Evolutionary conservation across 1,284 basidiomycete genomes (phyloP), one percentile per base, ranked within the genome.

Genomic region (Bjerkandera adusta): DNA sequence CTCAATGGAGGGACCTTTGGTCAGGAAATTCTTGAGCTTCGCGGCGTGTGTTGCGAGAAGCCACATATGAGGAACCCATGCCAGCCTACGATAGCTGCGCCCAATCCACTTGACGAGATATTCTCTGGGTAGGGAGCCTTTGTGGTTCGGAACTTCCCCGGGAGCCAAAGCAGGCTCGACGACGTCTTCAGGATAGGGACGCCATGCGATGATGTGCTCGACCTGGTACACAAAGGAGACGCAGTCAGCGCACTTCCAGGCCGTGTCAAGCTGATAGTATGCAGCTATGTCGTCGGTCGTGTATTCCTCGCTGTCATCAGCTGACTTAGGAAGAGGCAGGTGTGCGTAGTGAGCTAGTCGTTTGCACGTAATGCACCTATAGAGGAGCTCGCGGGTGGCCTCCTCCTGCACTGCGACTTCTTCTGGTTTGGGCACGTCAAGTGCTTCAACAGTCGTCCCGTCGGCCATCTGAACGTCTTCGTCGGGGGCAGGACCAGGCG

Each of bases 31-130:
- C 53, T 83, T 81, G 46, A 97, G 69, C 59, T 84, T 89, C 12
- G 63, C 60, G 3, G 66, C 60, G 39, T 81, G 71, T 7, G 78
- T 81, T 3, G 85, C 79, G 24, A 83, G 68, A 1, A 97, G 70
- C 90, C 90, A 97, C 68, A 87, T 83, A 60, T 96, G 93, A 15
- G 92, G 87, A 1, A 95, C 91, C 93, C 93, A 96, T 55, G 83
- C 71, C 36, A 80, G 71, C 47, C 90, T 81, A 42, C 85, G 71
- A 65, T 88, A 94, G 52, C 90, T 86, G 48, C 88, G 69, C 48
- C 75, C 80, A 4, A 69, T 65, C 88, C 90, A 97, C 63, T 97
- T 97, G 48, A 96, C 81, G 7, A 97, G 79, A 60, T 97, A 96
- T 65, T 95, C 91, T 47, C 92, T 73, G 16, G 89, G 88, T 11